Conservation (phyloP, 2,329 filamentous ascomycete species). For the Ilyonectria destructans region DNA sequence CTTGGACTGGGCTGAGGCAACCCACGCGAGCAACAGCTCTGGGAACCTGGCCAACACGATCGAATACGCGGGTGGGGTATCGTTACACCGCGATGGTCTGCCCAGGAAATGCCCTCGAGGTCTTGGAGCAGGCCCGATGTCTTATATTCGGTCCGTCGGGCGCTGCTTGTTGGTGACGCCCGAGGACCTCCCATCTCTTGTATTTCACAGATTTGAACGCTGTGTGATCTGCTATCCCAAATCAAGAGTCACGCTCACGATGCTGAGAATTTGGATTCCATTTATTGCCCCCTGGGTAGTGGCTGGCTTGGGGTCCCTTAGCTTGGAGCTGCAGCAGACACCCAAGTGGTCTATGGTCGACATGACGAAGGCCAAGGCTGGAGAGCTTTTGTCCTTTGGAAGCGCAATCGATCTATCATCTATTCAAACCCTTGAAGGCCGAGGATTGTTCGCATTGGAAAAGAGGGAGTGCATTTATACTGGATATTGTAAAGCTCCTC, state of each 20-base stretch:
- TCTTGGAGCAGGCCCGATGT: neutral
- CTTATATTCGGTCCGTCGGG: conserved; percentile 8
- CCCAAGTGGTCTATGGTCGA: neutral
- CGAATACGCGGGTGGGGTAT: conserved; percentile 12
- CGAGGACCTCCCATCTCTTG: neutral
- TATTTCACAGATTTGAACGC: neutral
- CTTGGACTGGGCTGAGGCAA: neutral
- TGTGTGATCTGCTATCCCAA: neutral
- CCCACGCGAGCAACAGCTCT: neutral
- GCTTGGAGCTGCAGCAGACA: conserved; percentile 1
- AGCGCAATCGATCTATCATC: neutral
- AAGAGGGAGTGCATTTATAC: neutral
- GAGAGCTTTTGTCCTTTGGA: neutral
- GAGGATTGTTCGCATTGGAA: neutral
- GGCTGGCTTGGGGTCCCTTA: neutral
- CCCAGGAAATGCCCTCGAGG: neutral
- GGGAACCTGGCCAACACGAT: neutral
- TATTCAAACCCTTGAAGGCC: neutral
- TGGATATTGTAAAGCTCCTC: conserved; percentile 5
- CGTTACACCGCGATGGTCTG: neutral
- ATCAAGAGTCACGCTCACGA: neutral
- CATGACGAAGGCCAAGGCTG: neutral
- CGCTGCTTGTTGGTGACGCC: neutral
- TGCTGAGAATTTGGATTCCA: neutral
- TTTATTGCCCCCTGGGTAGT: neutral